Percentiles rank a stretch among this genome's conserved stretches.
Evolutionary conservation across 257 asterid species (phyloP).

Genomic region (Solanum dulcamara): DNA sequence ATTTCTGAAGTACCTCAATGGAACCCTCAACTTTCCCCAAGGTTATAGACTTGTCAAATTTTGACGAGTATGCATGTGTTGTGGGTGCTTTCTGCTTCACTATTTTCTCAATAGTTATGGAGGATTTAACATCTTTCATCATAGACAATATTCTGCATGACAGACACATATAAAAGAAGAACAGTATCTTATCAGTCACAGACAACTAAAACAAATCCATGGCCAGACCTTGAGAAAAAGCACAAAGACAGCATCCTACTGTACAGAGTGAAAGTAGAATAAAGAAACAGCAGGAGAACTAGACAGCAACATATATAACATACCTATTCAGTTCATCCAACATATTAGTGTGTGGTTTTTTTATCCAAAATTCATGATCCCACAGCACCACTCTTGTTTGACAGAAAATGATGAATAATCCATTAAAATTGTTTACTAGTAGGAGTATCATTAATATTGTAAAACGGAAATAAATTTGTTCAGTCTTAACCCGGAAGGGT

Average conservation of each 20-base stretch:
- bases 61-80: conserved; percentile 31
- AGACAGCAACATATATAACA: neutral
- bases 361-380: neutral
- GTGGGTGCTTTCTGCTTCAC: conserved; percentile 34
- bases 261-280: neutral
- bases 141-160: conserved; percentile 44
- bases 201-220: neutral
- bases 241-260: neutral
- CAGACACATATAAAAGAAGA: neutral
- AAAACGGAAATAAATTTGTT: neutral
- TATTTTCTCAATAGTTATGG: conserved; percentile 36
- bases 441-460: neutral
- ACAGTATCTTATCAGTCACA: neutral
- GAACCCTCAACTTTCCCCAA: conserved; percentile 73
- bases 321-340: neutral
- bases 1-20: conserved; percentile 42
- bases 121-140: conserved; percentile 44
- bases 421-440: neutral
- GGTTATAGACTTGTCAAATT: conserved; percentile 39
- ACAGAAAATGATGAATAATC: neutral
- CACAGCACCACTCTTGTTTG: neutral
- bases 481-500: neutral
- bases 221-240: neutral
- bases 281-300: neutral
- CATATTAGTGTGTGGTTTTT: neutral